Conservation (phyloP, 768 basidiomycete genomes). For the Phanerodontia chrysosporium region DNA sequence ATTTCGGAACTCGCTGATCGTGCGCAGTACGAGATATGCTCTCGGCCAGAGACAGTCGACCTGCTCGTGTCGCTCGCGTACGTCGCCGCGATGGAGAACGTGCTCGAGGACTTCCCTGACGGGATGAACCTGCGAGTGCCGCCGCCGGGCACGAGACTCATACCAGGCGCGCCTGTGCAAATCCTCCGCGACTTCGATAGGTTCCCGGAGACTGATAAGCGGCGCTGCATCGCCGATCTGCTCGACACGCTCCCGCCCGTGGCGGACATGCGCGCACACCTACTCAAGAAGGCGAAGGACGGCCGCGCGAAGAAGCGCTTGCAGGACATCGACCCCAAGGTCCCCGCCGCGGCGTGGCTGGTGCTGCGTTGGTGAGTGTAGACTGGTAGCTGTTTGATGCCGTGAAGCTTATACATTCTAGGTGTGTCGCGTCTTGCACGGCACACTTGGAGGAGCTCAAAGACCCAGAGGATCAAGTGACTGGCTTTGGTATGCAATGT, state of each 20-base stretch:
- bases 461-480: constrained; percentile 47
- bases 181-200: constrained; percentile 43
- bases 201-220: constrained; percentile 41
- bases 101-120: constrained; percentile 53
- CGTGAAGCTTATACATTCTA: constrained; percentile 16
- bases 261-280: constrained; percentile 52
- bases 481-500: constrained; percentile 42
- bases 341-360: constrained; percentile 61
- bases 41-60: constrained; percentile 61
- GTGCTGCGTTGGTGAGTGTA: constrained; percentile 52
- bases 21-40: constrained; percentile 61
- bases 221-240: constrained; percentile 36
- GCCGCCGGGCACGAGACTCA: neutral
- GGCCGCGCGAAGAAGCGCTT: constrained; percentile 53
- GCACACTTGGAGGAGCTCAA: constrained; percentile 64
- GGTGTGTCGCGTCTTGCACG: constrained; percentile 72
- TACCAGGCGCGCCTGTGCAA: neutral
- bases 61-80: constrained; percentile 64
- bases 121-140: constrained; percentile 60
- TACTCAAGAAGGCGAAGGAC: constrained; percentile 44
- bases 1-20: neutral
- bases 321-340: constrained; percentile 42
- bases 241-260: constrained; percentile 49
- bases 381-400: neutral
- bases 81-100: constrained; percentile 47